Evolutionary conservation across 2,329 filamentous ascomycete genomes (phyloP), one percentile per base, ranked within the genome.

Genomic region (Xylariaceae sp.): DNA sequence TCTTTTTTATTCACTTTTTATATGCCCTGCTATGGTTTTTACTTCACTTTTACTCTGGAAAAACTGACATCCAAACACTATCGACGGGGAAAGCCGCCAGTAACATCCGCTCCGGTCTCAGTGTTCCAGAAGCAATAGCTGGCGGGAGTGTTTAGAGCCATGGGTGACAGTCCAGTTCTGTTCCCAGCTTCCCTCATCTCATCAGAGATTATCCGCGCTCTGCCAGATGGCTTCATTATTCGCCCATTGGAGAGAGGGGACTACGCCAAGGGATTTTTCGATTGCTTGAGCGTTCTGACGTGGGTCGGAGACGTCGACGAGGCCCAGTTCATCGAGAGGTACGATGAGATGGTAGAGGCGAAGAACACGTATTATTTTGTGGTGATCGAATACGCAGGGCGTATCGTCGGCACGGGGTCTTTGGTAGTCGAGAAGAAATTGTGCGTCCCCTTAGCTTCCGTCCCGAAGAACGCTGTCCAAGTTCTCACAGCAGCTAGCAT

Each of bases 391-490:
- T 81, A 91, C 68, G 71, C 78, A 9, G 77, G 74, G 20, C 78
- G 78, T 54, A 81, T 93, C 52, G 89, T 93, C 14, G 90, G 87
- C 6, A 92, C 89, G 0, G 90, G 90, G 0, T 85, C 85, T 42
- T 74, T 95, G 70, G 80, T 95, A 58, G 88, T 91, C 37, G 90
- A 95, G 80, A 83, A 87, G 75, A 93, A 93, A 74, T 89, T 90
- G 84, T 87, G 70, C 61, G 81, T 76, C 21, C 20, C n/a, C 42
- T 37, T 40, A 9, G 5, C 26, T 20, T 4, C 10, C 19, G 21
- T 19, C n/a, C 32, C 40, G 16, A 45, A n/a, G 18, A 37, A 29
- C 16, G 14, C 40, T 49, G 44, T 60, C 43, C 50, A 51, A 18
- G 46, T 57, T 41, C 56, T 56, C 20, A 57, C 48, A 14, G 9